Conservation (phyloP, 345 rosid species). For the Eucalyptus camaldulensis region DNA sequence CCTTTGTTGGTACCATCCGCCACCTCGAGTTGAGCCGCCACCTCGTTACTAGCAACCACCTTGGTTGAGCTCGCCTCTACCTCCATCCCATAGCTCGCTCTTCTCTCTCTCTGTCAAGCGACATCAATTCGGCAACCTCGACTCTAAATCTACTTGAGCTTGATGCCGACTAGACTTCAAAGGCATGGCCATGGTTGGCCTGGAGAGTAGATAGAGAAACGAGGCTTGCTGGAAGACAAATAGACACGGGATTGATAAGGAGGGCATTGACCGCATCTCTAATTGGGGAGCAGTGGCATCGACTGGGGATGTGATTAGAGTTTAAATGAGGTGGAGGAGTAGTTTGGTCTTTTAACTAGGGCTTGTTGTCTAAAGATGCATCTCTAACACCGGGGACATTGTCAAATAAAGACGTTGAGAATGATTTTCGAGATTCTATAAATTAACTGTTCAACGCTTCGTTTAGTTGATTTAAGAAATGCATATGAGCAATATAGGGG, state of each 20-base stretch:
- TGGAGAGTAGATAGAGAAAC: not conserved
- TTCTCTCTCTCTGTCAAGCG: not conserved
- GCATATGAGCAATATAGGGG: not conserved
- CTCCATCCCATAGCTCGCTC: too few relatives aligned
- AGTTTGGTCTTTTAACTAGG: not conserved
- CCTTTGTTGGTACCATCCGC: accelerated
- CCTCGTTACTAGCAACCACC: too few relatives aligned
- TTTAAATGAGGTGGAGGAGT: not conserved
- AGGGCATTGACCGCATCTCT: not conserved
- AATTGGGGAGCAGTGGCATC: not conserved
- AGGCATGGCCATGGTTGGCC: not conserved
- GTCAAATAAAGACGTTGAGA: not conserved
- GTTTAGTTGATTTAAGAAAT: not conserved
- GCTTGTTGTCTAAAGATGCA: not conserved
- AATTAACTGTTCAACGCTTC: not conserved
- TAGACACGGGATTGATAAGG: not conserved
- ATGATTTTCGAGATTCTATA: not conserved
- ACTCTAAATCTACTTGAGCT: not conserved
- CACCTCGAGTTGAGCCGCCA: too few relatives aligned
- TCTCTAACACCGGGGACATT: not conserved
- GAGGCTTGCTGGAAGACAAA: not conserved
- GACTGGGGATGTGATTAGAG: not conserved
- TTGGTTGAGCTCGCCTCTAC: too few relatives aligned
- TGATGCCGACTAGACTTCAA: not conserved
- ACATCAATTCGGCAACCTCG: not conserved